A percentile compares a stretch with the other conserved stretches of the same genome.
These are phyloP conservation scores for Mortierella sp. DNA, from an alignment of 371 early-diverging fungal species.

Conservation along the genomic window DNA sequence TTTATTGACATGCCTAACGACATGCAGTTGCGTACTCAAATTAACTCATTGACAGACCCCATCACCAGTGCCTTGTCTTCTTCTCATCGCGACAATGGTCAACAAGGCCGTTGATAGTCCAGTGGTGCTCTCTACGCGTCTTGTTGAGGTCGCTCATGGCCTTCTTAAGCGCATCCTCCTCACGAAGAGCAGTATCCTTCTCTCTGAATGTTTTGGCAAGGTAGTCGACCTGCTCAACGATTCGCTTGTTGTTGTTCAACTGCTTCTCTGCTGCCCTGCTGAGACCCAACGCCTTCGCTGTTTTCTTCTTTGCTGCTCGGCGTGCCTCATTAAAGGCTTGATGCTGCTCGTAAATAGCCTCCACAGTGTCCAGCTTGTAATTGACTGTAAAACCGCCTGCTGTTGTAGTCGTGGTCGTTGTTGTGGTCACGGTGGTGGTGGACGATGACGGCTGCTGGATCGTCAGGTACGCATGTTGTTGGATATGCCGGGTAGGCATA, in stretches of 20 bases:
- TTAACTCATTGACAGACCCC: not conserved
- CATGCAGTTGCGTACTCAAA: not conserved
- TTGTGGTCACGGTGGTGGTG: not conserved
- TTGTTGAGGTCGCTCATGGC: not conserved
- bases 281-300: too few relatives aligned
- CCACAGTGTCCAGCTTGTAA: constrained; percentile 3
- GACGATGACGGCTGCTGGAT: too few relatives aligned
- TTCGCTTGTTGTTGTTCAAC: constrained; percentile 5
- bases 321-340: not conserved
- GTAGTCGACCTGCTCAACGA: constrained; percentile 3
- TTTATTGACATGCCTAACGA: too few relatives aligned
- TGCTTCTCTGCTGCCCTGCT: too few relatives aligned
- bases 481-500: not conserved
- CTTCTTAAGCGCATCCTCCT: not conserved
- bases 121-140: not conserved
- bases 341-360: not conserved
- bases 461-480: too few relatives aligned
- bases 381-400: not conserved
- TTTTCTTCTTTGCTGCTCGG: not conserved
- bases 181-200: not conserved
- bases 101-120: not conserved
- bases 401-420: not conserved
- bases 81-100: not conserved
- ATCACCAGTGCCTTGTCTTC: not conserved
- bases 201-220: not conserved